A percentile compares a stretch with the other conserved stretches of the same genome.
Evolutionary conservation across 306 rosid species (phyloP).

Genomic region (Gillenia trifoliata): DNA sequence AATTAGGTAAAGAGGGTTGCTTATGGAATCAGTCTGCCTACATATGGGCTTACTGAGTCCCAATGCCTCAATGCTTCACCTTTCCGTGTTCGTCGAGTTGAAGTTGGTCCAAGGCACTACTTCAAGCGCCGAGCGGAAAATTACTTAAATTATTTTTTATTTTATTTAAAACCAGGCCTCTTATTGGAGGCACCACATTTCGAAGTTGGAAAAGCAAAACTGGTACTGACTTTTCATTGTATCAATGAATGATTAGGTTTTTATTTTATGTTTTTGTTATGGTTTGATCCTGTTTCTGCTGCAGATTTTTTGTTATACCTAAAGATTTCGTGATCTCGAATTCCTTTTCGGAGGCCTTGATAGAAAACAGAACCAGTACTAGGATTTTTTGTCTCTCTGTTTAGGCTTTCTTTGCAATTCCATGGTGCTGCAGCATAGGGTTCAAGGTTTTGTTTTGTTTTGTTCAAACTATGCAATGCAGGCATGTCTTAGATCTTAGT

Average conservation of each 20-base stretch:
- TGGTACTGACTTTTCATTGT: slow-evolving; percentile 29
- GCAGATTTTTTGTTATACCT: not conserved
- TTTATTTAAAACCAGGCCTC: slow-evolving; percentile 39
- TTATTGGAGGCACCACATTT: slow-evolving; percentile 33
- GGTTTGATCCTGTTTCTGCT: not conserved
- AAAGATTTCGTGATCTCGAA: not conserved
- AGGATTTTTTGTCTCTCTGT: not conserved
- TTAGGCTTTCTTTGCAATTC: not conserved
- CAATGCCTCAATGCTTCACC: slow-evolving; percentile 11
- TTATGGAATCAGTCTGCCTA: slow-evolving; percentile 1
- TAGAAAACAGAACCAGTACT: not conserved
- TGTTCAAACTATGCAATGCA: not conserved
- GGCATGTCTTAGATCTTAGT: not conserved
- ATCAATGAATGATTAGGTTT: slow-evolving; percentile 40
- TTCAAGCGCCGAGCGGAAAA: slow-evolving; percentile 11
- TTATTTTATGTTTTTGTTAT: slow-evolving; percentile 19
- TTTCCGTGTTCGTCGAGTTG: slow-evolving; percentile 2
- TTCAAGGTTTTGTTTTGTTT: not conserved
- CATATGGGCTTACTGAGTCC: not conserved
- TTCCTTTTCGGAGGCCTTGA: not conserved
- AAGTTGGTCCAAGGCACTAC: slow-evolving; percentile 17
- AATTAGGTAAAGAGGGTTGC: slow-evolving; percentile 17
- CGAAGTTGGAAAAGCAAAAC: slow-evolving; percentile 32
- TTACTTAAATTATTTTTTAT: slow-evolving; percentile 19
- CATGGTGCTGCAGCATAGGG: not conserved